Conservation (phyloP, 2,329 filamentous ascomycete species). For the Teratosphaeriaceae sp. region DNA sequence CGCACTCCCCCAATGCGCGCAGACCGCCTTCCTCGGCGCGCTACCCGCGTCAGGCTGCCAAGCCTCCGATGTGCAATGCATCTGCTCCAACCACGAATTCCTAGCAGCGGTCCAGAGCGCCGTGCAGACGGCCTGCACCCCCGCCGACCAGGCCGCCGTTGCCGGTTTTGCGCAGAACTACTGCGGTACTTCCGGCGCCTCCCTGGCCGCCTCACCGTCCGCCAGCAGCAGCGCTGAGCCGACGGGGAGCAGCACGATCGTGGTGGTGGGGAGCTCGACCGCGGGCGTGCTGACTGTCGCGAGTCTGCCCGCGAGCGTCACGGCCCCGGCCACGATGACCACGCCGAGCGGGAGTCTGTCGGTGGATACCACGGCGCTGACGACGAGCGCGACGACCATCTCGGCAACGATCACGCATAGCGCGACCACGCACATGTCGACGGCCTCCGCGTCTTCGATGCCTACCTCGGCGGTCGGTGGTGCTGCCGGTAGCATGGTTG, state of each 20-base stretch:
- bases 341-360: slow-evolving; percentile 1
- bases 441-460: not conserved
- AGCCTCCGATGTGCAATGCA: slow-evolving; percentile 10
- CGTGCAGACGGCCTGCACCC: slow-evolving; percentile 7
- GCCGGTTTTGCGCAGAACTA: slow-evolving; percentile 11
- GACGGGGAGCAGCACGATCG: too few species aligned
- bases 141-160: slow-evolving; percentile 8
- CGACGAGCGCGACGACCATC: not conserved
- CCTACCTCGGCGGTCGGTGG: not conserved
- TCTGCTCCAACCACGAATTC: slow-evolving; percentile 12
- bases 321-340: not conserved
- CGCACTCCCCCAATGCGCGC: slow-evolving; percentile 11
- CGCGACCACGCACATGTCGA: slow-evolving; percentile 1
- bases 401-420: slow-evolving; percentile 4
- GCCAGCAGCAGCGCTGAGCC: not conserved
- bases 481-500: not conserved
- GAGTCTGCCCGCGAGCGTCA: not conserved
- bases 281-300: not conserved
- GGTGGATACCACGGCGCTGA: slow-evolving; percentile 4
- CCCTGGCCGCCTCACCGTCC: not conserved
- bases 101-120: slow-evolving; percentile 8
- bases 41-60: slow-evolving; percentile 14
- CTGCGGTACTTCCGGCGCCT: slow-evolving; percentile 7
- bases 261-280: not conserved
- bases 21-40: slow-evolving; percentile 9